Percentiles rank a stretch among this genome's conserved stretches.
These are phyloP conservation scores for Yamadazyma atlantica DNA, from an alignment of 1,139 yeast species.

Conservation along the genomic window DNA sequence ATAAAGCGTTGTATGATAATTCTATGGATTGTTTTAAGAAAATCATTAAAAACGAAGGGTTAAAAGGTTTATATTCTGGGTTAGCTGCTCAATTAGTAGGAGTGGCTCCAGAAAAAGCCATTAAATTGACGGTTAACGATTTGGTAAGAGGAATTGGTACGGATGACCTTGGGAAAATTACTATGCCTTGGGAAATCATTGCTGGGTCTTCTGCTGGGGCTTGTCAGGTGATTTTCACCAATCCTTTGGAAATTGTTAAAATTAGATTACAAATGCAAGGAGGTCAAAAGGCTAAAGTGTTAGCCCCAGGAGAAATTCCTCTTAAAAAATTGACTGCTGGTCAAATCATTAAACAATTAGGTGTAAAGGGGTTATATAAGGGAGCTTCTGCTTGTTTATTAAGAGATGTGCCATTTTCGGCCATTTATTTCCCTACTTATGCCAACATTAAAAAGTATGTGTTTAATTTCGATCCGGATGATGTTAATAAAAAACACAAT, in stretches of 20 bases:
- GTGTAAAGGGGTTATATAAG: constrained; percentile 82
- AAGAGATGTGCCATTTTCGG: constrained; percentile 96
- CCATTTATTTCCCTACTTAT: constrained; percentile 96
- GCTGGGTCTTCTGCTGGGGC: constrained; percentile 97
- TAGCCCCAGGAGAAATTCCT: constrained; percentile 47
- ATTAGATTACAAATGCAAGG: constrained; percentile 96
- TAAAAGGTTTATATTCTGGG: constrained; percentile 90
- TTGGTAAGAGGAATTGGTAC: constrained; percentile 75
- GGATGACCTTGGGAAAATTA: constrained; percentile 56
- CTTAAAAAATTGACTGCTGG: constrained; percentile 58
- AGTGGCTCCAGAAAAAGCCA: constrained; percentile 98
- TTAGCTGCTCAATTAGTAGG: constrained; percentile 93
- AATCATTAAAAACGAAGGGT: constrained; percentile 75
- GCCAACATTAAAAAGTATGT: constrained; percentile 85
- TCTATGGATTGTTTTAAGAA: constrained; percentile 85
- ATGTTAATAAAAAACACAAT: constrained; percentile 43
- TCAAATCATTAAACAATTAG: constrained; percentile 74
- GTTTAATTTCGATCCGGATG: constrained; percentile 79
- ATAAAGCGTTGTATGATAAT: constrained; percentile 69
- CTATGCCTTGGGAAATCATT: constrained; percentile 69
- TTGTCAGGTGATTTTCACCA: constrained; percentile 94
- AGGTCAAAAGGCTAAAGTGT: constrained; percentile 45
- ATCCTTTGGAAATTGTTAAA: constrained; percentile 94
- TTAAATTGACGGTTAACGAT: constrained; percentile 92
- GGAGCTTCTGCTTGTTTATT: constrained; percentile 91